phyloP scores from a whole-genome alignment of 2,329 filamentous ascomycete species.

The Trichophyton rubrum region DNA sequence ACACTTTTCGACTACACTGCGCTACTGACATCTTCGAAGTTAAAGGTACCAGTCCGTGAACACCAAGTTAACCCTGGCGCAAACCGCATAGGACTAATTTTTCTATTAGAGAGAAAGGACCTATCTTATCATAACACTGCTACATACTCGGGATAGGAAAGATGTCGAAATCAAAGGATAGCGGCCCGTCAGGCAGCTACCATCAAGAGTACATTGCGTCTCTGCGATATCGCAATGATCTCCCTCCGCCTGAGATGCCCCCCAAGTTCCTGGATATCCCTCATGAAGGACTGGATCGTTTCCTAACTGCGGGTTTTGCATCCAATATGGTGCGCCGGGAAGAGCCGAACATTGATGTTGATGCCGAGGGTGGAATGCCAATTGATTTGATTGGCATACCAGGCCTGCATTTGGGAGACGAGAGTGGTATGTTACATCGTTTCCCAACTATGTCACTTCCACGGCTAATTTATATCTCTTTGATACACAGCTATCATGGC shows the following conservation, averaged over 20 bases:
- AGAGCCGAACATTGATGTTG: constrained; percentile 88
- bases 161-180: constrained; percentile 32
- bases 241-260: constrained; percentile 84
- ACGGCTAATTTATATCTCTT: background rate
- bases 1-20: background rate
- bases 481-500: constrained; percentile 60
- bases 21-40: background rate
- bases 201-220: constrained; percentile 97
- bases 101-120: background rate
- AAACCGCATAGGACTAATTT: background rate
- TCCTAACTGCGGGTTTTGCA: constrained; percentile 81
- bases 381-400: constrained; percentile 91
- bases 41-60: background rate
- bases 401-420: constrained; percentile 87
- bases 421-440: constrained; percentile 54
- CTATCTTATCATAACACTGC: background rate
- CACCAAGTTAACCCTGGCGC: background rate
- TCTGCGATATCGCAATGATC: constrained; percentile 87
- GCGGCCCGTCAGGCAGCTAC: constrained; percentile 35
- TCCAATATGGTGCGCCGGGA: constrained; percentile 82
- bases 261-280: constrained; percentile 96
- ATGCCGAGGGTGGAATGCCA: constrained; percentile 96
- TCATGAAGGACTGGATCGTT: constrained; percentile 80
- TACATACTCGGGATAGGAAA: background rate
- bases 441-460: background rate